Conservation (phyloP, 2,329 filamentous ascomycete species). For the Apiospora pterosperma region DNA sequence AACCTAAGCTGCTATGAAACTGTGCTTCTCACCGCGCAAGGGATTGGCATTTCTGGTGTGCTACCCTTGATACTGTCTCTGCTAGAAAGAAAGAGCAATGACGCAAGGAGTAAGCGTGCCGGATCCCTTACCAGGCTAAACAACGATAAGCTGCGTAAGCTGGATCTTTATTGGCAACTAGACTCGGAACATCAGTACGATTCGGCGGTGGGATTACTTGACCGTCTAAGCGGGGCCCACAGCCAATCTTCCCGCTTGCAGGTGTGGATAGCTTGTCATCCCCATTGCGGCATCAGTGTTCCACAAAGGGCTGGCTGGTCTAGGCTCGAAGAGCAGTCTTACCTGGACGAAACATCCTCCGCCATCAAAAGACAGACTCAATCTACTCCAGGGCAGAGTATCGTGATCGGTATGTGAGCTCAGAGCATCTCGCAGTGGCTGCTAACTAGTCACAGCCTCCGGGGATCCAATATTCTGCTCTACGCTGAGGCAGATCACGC, state of each 20-base stretch:
- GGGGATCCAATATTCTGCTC: background rate
- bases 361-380: background rate
- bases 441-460: background rate
- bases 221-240: background rate
- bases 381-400: background rate
- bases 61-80: background rate
- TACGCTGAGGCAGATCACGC: background rate
- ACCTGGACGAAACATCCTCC: background rate
- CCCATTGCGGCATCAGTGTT: background rate
- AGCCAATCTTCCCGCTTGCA: background rate
- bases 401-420: background rate
- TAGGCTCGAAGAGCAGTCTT: background rate
- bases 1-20: background rate
- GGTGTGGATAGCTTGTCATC: background rate
- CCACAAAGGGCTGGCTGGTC: background rate
- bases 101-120: background rate
- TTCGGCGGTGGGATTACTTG: background rate
- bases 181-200: background rate
- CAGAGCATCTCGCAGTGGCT: background rate
- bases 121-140: background rate
- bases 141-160: background rate
- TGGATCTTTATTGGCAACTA: background rate
- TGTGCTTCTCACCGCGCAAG: background rate
- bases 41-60: background rate
- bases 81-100: background rate